Base-by-base conservation (phyloP, 2,329 filamentous ascomycete genomes). In the Alternaria angustiovoidea region DNA sequence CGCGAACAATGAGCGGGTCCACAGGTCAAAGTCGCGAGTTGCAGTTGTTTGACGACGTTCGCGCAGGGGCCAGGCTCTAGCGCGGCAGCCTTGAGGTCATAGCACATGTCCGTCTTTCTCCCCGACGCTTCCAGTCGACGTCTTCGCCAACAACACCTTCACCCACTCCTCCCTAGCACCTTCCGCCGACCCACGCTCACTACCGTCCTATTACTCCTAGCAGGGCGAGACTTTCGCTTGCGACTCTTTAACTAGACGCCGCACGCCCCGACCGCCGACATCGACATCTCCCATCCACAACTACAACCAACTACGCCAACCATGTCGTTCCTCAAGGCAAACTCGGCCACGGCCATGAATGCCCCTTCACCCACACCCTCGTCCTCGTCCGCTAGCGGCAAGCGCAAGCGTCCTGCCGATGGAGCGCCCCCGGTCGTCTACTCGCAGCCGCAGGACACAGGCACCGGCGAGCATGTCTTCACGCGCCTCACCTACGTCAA, bases 401-500 rank as follows among this genome's bases (percentile, higher is more conserved):
- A 88, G 70, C 81, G 83, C 62, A 91, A 91, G 74, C 85, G 89
- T 8, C 85, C 87, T 49, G 61, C 59, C n/a, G 73, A 74, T 34
- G 86, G 70, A 34, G 62, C 59, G 16, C 86, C 53, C 51, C 81
- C 84, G 7, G 82, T 85, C 12, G 83, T 85, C 39, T 94, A 89
- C 80, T 94, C 91, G 57, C 92, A 94, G 80, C 91, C 91, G 20
- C 86, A 87, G 65, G 88, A 90, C 72, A 92, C 88, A 16, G 90
- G 89, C 74, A 91, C 89, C 53, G 93, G 93, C 67, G 85, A 85
- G 61, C 90, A 94, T 78, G 88, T 95, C 77, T 89, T 93, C 82
- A 96, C 93, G 12, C 92, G 96, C 78, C 89, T 97, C 75, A 87
- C 91, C 59, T 97, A 93, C 80, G 92, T 93, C 20, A 89, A 96